A percentile compares a stretch with the other conserved stretches of the same genome.
phyloP scores from a whole-genome alignment of 768 basidiomycete species.

The Megacollybia marginata region DNA sequence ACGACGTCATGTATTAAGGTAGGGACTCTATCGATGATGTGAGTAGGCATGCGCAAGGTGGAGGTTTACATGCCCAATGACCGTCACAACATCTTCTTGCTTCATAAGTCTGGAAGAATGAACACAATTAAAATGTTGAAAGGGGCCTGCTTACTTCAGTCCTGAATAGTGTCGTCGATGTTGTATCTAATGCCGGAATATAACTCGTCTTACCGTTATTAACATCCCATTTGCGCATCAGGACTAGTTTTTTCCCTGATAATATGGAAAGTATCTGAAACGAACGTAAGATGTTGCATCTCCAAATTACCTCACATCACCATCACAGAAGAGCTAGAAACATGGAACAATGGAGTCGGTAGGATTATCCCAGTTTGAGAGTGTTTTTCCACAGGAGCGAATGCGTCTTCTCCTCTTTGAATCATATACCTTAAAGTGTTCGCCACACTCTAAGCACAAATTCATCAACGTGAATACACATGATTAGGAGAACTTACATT shows the following conservation, averaged over 20 bases:
- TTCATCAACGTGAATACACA: too few relatives aligned
- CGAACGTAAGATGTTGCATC: too few relatives aligned
- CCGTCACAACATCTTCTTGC: constrained; percentile 44
- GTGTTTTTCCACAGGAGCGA: constrained; percentile 16
- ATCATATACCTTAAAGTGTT: too few relatives aligned
- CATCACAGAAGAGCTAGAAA: too few relatives aligned
- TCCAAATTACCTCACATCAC: too few relatives aligned
- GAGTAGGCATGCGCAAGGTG: neutral
- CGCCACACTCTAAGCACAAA: too few relatives aligned
- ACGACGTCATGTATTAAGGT: constrained; percentile 61
- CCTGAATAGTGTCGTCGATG: neutral
- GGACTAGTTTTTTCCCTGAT: constrained; percentile 47
- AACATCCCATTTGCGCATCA: constrained; percentile 51
- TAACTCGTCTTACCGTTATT: constrained; percentile 34
- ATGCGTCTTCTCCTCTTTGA: too few relatives aligned
- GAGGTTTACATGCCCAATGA: constrained; percentile 36
- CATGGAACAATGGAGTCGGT: too few relatives aligned
- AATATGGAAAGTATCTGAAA: constrained; percentile 30
- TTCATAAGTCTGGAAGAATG: constrained; percentile 33
- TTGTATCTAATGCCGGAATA: neutral
- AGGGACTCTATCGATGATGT: constrained; percentile 35
- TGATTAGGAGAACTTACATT: constrained; percentile 23
- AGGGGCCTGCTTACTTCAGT: too few relatives aligned
- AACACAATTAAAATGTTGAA: neutral
- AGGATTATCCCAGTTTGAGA: constrained; percentile 40